Evolutionary conservation across 2,329 filamentous ascomycete species (phyloP).

Genomic region (Juglanconis oblonga): DNA sequence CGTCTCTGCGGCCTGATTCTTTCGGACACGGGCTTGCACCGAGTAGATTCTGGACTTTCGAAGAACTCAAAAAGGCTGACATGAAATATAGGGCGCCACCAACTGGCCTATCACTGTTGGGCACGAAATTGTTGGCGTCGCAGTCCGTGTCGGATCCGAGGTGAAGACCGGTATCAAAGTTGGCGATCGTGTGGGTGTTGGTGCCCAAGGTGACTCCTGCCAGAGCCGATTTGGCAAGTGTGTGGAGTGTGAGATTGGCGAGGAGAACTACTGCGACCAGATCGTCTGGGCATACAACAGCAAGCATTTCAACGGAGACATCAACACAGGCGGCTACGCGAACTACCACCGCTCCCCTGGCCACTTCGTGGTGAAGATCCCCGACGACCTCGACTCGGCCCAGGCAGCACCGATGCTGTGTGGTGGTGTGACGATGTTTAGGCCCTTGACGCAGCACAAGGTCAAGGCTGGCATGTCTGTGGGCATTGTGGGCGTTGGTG

Average conservation of each 20-base stretch:
- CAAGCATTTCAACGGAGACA: constrained; percentile 47
- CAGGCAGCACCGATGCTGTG: constrained; percentile 62
- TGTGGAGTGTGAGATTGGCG: constrained; percentile 37
- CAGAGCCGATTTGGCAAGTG: constrained; percentile 34
- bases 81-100: constrained; percentile 16
- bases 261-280: constrained; percentile 38
- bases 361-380: constrained; percentile 45
- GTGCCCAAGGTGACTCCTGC: constrained; percentile 58
- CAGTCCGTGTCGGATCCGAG: constrained; percentile 50
- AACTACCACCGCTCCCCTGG: constrained; percentile 30
- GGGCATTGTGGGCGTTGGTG: constrained; percentile 65
- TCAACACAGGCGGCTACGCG: constrained; percentile 55
- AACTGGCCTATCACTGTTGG: constrained; percentile 50
- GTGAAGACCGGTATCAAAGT: constrained; percentile 46
- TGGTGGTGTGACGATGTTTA: constrained; percentile 64
- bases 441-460: constrained; percentile 53
- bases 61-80: background rate
- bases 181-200: constrained; percentile 63
- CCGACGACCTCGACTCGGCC: constrained; percentile 36
- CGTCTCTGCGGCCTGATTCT: too few relatives aligned
- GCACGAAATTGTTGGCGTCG: constrained; percentile 63
- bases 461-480: constrained; percentile 65
- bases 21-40: background rate
- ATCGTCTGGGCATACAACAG: constrained; percentile 49
- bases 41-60: background rate